Evolutionary conservation across 345 rosid genomes (phyloP), one percentile per base, ranked within the genome.

Genomic region (Passiflora organensis): DNA sequence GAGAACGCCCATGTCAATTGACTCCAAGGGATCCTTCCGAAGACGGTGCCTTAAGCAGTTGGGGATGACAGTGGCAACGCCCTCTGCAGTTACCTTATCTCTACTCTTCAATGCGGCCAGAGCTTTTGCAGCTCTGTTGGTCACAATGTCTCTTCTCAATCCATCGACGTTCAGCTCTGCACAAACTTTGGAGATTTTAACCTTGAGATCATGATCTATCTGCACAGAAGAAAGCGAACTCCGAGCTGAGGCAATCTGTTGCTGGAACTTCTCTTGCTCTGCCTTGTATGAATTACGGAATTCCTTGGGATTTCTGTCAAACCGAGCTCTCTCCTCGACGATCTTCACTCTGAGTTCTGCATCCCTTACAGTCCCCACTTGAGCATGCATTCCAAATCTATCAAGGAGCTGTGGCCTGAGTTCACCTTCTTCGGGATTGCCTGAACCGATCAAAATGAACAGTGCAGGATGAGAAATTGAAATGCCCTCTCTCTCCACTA

Each of bases 21-120:
- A 89, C 65, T 93, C 99, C 80, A 93, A 52, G 1, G 96, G 96
- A 74, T 93, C 99, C 78, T 93, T 93, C 60, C 99, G 76, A 46
- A 89, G 89, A 18, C 99, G 89, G 66, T 93, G 99, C 78, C 99
- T 86, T 58, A 93, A 79, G 64, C 99, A 89, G 65, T 89, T 89
- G 59, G 99, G 95, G 32, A 93, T 93, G 60, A 93, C 99, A 2
- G 96, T 89, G n/a, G 96, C 95, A 46, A 93, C 76, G 70, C 89
- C 96, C 55, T 93, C 99, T 0, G 96, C 72, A 44, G 80, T 77
- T 12, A 89, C 96, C 16, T 63, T 57, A 50, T 89, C 94, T 74
- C 89, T 86, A 64, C 89, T 87, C 72, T 86, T 93, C 24, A 93
- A 72, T 58, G 95, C 77, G 22, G 94, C 95, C 55, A 93, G 82